Conservation (phyloP, 371 early-diverging fungal genomes). For the Circinella umbellata region DNA sequence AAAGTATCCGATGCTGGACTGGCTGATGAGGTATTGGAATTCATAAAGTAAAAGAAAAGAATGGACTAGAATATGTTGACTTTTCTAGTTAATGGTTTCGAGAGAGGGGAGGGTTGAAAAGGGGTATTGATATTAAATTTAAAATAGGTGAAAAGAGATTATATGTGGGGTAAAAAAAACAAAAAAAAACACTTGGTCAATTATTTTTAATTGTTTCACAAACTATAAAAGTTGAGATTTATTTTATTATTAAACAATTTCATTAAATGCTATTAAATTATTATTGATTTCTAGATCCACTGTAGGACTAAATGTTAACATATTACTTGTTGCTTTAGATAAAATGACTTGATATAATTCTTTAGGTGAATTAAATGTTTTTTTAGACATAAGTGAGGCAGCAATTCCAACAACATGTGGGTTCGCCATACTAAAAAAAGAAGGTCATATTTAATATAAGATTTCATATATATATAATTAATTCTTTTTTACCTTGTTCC, state of each 20-base stretch:
- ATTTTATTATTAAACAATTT: neutral
- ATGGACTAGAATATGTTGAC: neutral
- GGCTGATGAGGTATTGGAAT: neutral
- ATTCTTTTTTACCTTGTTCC: slow-evolving; percentile 60
- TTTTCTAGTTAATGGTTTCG: too few relatives aligned
- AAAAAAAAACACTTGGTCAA: too few relatives aligned
- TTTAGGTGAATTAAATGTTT: slow-evolving; percentile 16
- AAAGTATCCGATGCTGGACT: neutral
- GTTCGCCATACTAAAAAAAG: slow-evolving; percentile 69
- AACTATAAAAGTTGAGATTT: neutral
- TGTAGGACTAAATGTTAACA: neutral
- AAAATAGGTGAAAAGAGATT: too few relatives aligned
- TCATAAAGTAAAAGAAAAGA: neutral
- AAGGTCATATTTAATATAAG: neutral
- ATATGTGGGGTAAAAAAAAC: too few relatives aligned
- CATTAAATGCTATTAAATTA: slow-evolving; percentile 1
- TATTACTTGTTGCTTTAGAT: slow-evolving; percentile 21
- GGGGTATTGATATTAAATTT: too few relatives aligned
- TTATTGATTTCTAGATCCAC: neutral
- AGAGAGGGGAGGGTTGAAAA: too few relatives aligned
- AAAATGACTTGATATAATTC: slow-evolving; percentile 27
- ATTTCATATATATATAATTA: neutral
- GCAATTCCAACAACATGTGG: slow-evolving; percentile 84
- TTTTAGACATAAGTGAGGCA: slow-evolving; percentile 46
- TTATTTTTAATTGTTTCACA: neutral